Evolutionary conservation across 805 yeast genomes (phyloP).

Genomic region (Sungouiella blattae): DNA sequence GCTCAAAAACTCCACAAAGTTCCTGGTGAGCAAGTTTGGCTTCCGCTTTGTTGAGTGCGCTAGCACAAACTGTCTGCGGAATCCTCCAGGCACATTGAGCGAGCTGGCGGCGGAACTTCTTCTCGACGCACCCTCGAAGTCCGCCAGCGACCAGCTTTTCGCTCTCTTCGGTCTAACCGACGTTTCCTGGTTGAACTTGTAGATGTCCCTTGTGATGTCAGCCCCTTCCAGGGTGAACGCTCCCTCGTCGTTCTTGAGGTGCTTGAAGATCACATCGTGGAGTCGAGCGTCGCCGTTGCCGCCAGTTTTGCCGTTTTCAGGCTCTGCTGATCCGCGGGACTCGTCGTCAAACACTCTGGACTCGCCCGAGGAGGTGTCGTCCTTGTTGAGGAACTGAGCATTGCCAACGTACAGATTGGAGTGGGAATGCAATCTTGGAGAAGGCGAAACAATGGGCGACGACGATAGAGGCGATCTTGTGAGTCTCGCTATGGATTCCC

Average conservation of each 20-base stretch:
- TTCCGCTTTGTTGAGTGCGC: constrained; percentile 7
- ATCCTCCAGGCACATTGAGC: constrained; percentile 78
- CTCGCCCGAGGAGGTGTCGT: constrained; percentile 5
- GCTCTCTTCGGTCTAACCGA: constrained; percentile 10
- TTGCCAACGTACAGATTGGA: constrained; percentile 11
- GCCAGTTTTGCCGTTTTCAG: neutral
- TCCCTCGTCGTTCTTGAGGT: constrained; percentile 9
- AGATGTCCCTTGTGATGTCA: constrained; percentile 16
- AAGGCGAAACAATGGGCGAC: constrained; percentile 8
- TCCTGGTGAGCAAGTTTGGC: constrained; percentile 58
- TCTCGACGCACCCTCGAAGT: constrained; percentile 21
- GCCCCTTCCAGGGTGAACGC: constrained; percentile 16
- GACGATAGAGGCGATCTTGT: constrained; percentile 9
- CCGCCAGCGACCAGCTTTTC: constrained; percentile 14
- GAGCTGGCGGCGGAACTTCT: constrained; percentile 65
- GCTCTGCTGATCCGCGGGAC: constrained; percentile 2
- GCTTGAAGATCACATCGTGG: constrained; percentile 12
- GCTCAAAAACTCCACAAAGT: constrained; percentile 72
- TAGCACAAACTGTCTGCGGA: constrained; percentile 65
- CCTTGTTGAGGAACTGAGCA: constrained; percentile 10
- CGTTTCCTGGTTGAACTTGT: constrained; percentile 7
- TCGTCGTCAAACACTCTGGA: constrained; percentile 4
- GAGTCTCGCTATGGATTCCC: constrained; percentile 15
- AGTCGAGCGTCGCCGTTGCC: constrained; percentile 5
- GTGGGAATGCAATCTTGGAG: constrained; percentile 6